These are phyloP conservation scores for Xylaria scruposa DNA, from an alignment of 495 filamentous ascomycete species.

Conservation along the genomic window DNA sequence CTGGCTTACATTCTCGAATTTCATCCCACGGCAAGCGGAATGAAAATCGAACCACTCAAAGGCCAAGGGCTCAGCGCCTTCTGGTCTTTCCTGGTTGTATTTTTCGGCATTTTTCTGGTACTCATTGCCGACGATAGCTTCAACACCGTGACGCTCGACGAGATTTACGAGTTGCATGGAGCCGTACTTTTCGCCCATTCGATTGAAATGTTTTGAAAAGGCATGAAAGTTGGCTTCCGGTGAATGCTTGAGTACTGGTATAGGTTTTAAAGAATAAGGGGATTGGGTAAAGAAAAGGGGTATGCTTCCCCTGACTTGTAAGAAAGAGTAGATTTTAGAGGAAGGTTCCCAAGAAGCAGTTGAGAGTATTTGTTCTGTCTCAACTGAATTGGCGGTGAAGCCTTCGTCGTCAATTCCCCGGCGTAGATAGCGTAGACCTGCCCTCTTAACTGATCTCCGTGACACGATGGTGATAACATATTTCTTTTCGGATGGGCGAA, in stretches of 20 bases:
- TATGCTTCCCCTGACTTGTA: conserved; percentile 86
- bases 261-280: conserved; percentile 89
- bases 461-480: conserved; percentile 89
- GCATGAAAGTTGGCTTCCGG: conserved; percentile 76
- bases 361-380: conserved; percentile 92
- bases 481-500: conserved; percentile 48
- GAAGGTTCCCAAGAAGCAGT: conserved; percentile 61
- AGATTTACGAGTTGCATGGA: conserved; percentile 79
- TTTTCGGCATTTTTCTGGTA: conserved; percentile 70
- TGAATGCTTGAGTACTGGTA: conserved; percentile 81
- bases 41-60: conserved; percentile 99
- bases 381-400: conserved; percentile 86
- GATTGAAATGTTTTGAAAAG: conserved; percentile 78
- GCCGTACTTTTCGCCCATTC: conserved; percentile 71
- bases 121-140: conserved; percentile 75
- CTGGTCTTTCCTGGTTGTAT: conserved; percentile 67
- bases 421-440: conserved; percentile 89
- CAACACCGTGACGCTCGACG: conserved; percentile 84
- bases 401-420: conserved; percentile 89
- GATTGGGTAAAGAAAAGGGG: conserved; percentile 93
- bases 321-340: conserved; percentile 76
- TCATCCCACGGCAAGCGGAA: conserved; percentile 88
- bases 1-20: conserved; percentile 87
- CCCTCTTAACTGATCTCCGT: conserved; percentile 78
- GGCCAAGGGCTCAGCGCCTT: conserved; percentile 34